Base-by-base conservation (phyloP, 2,329 filamentous ascomycete genomes). In the Leptodontidium sp. region DNA sequence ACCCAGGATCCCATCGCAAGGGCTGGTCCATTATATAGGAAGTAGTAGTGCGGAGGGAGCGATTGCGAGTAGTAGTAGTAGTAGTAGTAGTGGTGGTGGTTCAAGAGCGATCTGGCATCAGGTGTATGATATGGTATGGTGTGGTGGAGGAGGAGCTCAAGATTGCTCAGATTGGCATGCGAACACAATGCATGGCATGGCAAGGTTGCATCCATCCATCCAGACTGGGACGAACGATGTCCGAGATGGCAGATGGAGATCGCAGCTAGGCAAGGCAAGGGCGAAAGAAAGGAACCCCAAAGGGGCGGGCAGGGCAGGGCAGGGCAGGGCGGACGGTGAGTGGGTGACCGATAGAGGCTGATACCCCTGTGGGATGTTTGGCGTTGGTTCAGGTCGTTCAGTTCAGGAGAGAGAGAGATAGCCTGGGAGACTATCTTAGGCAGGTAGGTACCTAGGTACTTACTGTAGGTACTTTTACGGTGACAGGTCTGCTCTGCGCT, bases 61-160 rank as follows among this genome's bases (percentile, higher is more conserved):
- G 15, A 62, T 50, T 62, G 59, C 17, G 43, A 49, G 15, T 62
- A 15, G 21, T 21, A 21, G 21, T 21, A 21, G 21, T 21, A 21
- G 21, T 21, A 21, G 21, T 21, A 21, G 21, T 8, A 32, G 24
- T 45, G 14, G 52, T 14, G 12, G 38, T 47, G 35, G 24, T 14
- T 61, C 58, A 35, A 62, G 43, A 62, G 59, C n/a, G 58, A 61
- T 61, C 29, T 62, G 43, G 59, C 14, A 49, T 49, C 43, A 35
- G 43, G 57, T 17, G 32, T n/a, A 29, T 21, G 26, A 38, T 21
- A 26, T n/a, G 15, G 47, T 50, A 32, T 38, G 45, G 12, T 15
- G 12, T 47, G 26, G 43, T 49, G 43, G 43, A 59, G 43, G 17
- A 50, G 40, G 43, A 62, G n/a, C 43, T 47, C 24, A 49, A 62